These are phyloP conservation scores for Macrocybe gigantea DNA, from an alignment of 768 basidiomycete species.

Conservation along the genomic window DNA sequence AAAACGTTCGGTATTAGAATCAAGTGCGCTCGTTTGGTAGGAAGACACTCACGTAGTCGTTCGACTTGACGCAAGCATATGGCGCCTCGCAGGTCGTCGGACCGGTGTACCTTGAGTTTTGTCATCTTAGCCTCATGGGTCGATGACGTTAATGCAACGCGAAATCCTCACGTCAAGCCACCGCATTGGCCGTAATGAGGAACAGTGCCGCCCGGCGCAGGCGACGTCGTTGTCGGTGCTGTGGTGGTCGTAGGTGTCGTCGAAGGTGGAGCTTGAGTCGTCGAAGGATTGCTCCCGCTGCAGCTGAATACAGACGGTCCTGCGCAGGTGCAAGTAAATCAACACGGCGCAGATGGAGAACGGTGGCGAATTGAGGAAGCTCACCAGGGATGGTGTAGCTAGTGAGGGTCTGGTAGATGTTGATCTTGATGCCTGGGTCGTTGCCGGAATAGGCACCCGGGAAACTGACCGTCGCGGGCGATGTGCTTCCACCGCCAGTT, in stretches of 20 bases:
- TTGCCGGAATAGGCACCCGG: conserved; percentile 38
- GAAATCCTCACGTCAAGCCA: conserved; percentile 23
- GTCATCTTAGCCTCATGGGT: neutral
- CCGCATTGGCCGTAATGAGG: conserved; percentile 37
- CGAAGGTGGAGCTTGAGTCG: conserved; percentile 9
- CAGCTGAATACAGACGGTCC: conserved; percentile 34
- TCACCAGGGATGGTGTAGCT: conserved; percentile 34
- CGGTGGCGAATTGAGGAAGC: neutral
- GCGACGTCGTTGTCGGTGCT: conserved; percentile 12
- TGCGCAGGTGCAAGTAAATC: conserved; percentile 1
- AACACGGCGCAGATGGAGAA: neutral
- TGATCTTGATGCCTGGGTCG: conserved; percentile 37
- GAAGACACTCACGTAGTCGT: conserved; percentile 22
- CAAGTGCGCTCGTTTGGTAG: neutral
- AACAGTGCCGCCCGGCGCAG: conserved; percentile 20
- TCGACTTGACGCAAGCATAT: conserved; percentile 26
- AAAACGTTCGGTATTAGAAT: too few relatives aligned
- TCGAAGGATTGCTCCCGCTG: conserved; percentile 15
- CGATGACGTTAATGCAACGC: neutral
- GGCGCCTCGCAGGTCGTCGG: conserved; percentile 26
- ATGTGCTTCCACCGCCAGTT: conserved; percentile 35
- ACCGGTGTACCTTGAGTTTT: conserved; percentile 20
- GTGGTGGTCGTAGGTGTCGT: conserved; percentile 10
- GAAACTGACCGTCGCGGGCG: conserved; percentile 38
- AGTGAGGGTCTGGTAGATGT: conserved; percentile 31